phyloP scores from a whole-genome alignment of 768 basidiomycete genomes.

The Pleurotus cornucopiae region DNA sequence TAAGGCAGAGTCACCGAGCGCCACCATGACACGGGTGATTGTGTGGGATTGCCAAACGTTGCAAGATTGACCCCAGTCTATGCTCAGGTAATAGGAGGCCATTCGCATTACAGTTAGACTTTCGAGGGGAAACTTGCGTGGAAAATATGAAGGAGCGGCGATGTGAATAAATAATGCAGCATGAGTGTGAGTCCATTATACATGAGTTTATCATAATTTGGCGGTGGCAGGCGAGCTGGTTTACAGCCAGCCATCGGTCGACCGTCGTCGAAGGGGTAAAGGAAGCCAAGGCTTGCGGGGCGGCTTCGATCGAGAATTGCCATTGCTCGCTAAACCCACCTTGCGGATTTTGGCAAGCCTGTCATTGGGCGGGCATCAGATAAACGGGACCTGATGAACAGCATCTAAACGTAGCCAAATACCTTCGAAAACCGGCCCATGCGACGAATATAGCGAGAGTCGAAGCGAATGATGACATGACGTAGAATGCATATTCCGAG shows the following conservation, averaged over 20 bases:
- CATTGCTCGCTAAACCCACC: conserved; percentile 38
- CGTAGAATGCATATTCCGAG: conserved; percentile 70
- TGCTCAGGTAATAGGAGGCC: too few relatives aligned
- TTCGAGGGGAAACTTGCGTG: too few relatives aligned
- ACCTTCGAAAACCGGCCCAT: conserved; percentile 65
- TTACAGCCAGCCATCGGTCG: conserved; percentile 26
- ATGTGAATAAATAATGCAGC: too few relatives aligned
- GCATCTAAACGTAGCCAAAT: conserved; percentile 11
- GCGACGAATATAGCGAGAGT: conserved; percentile 58
- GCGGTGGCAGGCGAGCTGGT: neutral
- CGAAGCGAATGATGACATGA: conserved; percentile 56
- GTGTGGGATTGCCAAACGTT: too few relatives aligned
- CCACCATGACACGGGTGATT: too few relatives aligned
- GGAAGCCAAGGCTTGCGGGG: conserved; percentile 37
- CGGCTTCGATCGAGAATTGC: conserved; percentile 18
- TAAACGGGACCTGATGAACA: conserved; percentile 3
- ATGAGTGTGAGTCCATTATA: neutral
- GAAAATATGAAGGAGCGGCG: too few relatives aligned
- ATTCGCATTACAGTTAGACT: too few relatives aligned
- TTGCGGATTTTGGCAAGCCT: conserved; percentile 44
- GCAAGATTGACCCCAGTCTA: too few relatives aligned
- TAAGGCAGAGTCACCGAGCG: too few relatives aligned
- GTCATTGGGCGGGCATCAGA: conserved; percentile 1
- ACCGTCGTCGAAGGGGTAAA: conserved; percentile 40
- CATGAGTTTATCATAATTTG: neutral